Evolutionary conservation across 805 yeast genomes (phyloP).

Genomic region (Kurtzmaniella fragi): DNA sequence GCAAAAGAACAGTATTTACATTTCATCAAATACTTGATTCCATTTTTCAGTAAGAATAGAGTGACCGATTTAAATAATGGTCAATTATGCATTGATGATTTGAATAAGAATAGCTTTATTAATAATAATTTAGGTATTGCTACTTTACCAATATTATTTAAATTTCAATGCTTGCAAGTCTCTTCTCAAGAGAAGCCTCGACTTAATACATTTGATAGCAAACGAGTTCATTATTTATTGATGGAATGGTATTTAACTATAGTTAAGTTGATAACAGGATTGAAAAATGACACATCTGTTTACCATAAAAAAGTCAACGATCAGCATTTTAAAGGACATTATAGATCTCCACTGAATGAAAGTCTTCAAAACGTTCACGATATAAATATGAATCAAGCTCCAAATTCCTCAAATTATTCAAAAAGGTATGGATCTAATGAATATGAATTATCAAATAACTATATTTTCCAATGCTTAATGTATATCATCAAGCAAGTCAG

Average conservation of each 20-base stretch:
- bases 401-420: slow-evolving; percentile 7
- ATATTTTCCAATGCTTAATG: slow-evolving; percentile 23
- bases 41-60: slow-evolving; percentile 10
- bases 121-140: slow-evolving; percentile 51
- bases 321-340: not conserved
- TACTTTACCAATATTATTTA: slow-evolving; percentile 44
- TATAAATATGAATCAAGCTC: not conserved
- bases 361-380: not conserved
- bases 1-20: slow-evolving; percentile 2
- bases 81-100: not conserved
- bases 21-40: slow-evolving; percentile 12
- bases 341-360: slow-evolving; percentile 2
- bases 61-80: not conserved
- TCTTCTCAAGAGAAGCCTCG: slow-evolving; percentile 13
- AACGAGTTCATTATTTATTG: slow-evolving; percentile 28
- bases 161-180: slow-evolving; percentile 23
- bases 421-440: slow-evolving; percentile 5
- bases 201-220: slow-evolving; percentile 19
- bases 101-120: slow-evolving; percentile 13
- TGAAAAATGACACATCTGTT: slow-evolving; percentile 6
- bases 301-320: not conserved
- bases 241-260: slow-evolving; percentile 45
- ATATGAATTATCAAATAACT: slow-evolving; percentile 12
- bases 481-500: slow-evolving; percentile 13
- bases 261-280: slow-evolving; percentile 36